Evolutionary conservation across 495 filamentous ascomycete genomes (phyloP).

Genomic region (Ramalina intermedia): DNA sequence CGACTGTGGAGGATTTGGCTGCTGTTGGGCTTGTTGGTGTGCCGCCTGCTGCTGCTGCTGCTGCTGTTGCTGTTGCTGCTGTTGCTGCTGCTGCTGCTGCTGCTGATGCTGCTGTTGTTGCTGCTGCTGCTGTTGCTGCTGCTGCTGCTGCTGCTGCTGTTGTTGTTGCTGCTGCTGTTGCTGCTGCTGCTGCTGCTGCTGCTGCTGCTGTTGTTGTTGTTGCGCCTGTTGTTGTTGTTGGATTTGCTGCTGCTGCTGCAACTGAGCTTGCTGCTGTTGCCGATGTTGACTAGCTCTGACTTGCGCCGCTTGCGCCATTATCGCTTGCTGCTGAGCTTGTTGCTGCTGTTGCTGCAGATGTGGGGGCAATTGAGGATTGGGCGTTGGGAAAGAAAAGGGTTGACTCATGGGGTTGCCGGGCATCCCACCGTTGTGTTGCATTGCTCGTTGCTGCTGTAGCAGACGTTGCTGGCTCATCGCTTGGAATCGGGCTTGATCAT

Average conservation of each 20-base stretch:
- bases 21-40: slow-evolving; percentile 26
- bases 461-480: slow-evolving; percentile 20
- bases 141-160: slow-evolving; percentile 26
- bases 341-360: slow-evolving; percentile 30
- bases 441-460: slow-evolving; percentile 26
- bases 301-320: slow-evolving; percentile 27
- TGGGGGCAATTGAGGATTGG: slow-evolving; percentile 21
- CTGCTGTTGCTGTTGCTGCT: slow-evolving; percentile 19
- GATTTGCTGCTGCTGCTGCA: slow-evolving; percentile 1
- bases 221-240: background rate
- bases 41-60: slow-evolving; percentile 24
- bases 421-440: slow-evolving; percentile 34
- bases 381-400: slow-evolving; percentile 42
- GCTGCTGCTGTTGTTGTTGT: slow-evolving; percentile 4
- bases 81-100: slow-evolving; percentile 12
- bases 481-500: background rate
- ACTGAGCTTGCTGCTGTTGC: slow-evolving; percentile 9
- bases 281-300: slow-evolving; percentile 31
- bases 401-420: slow-evolving; percentile 41
- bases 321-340: slow-evolving; percentile 31
- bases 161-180: slow-evolving; percentile 24
- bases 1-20: slow-evolving; percentile 11
- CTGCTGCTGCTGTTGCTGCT: slow-evolving; percentile 22
- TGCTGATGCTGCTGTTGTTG: slow-evolving; percentile 16
- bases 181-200: slow-evolving; percentile 1